Evolutionary conservation across 768 basidiomycete species (phyloP).

Genomic region (Trametopsis cervina): DNA sequence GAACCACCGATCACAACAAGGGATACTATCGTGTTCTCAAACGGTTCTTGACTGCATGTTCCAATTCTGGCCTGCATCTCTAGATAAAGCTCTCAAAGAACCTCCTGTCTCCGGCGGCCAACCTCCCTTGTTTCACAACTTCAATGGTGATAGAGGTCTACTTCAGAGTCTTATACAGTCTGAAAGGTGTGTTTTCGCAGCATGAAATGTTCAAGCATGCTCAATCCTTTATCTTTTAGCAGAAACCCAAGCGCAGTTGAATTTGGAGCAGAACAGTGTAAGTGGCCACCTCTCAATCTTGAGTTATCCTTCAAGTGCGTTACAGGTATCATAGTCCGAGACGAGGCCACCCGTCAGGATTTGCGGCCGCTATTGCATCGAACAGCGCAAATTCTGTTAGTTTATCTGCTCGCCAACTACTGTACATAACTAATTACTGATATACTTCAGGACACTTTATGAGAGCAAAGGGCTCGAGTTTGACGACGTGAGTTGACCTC

Average conservation of each 20-base stretch:
- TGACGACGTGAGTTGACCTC: constrained; percentile 38
- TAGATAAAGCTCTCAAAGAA: constrained; percentile 12
- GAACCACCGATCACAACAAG: constrained; percentile 31
- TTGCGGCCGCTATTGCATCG: constrained; percentile 10
- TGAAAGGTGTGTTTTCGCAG: too few relatives aligned
- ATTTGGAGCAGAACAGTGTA: constrained; percentile 25
- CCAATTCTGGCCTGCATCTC: constrained; percentile 28
- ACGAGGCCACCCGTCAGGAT: constrained; percentile 22
- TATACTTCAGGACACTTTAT: constrained; percentile 36
- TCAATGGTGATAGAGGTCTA: too few relatives aligned
- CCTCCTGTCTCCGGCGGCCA: background rate
- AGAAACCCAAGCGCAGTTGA: too few relatives aligned
- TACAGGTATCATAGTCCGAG: constrained; percentile 29
- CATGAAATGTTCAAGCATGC: too few relatives aligned
- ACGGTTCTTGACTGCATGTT: constrained; percentile 24
- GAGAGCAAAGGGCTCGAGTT: constrained; percentile 65
- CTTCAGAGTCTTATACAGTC: too few relatives aligned
- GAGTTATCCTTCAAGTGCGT: background rate
- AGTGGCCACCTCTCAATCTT: background rate
- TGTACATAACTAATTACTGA: background rate
- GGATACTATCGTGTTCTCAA: constrained; percentile 28
- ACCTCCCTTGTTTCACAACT: too few relatives aligned
- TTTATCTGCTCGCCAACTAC: background rate
- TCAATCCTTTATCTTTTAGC: too few relatives aligned
- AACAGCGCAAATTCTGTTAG: constrained; percentile 10